These are phyloP conservation scores for Ophiostoma angusticollis DNA, from an alignment of 2,329 filamentous ascomycete genomes.

Conservation along the genomic window DNA sequence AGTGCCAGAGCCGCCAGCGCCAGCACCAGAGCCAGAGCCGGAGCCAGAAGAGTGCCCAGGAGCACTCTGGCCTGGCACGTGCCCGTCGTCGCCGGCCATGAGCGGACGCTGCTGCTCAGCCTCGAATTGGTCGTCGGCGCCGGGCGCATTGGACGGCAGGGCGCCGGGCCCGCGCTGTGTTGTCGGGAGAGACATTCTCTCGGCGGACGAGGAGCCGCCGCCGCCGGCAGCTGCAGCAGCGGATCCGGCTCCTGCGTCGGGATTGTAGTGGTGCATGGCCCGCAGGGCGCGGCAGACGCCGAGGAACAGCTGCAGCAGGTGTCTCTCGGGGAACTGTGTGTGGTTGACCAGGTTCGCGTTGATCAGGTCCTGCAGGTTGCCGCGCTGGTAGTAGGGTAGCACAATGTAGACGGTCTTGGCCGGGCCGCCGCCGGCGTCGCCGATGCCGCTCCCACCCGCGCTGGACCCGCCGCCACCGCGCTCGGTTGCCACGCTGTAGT, in stretches of 20 bases:
- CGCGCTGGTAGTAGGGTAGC: constrained; percentile 85
- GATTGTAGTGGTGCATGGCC: constrained; percentile 89
- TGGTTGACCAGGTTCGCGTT: constrained; percentile 98
- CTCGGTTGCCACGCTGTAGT: constrained; percentile 71
- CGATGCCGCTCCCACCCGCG: constrained; percentile 38
- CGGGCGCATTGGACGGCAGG: constrained; percentile 30
- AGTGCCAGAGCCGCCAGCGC: constrained; percentile 31
- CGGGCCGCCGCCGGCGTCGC: constrained; percentile 35
- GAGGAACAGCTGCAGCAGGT: constrained; percentile 79
- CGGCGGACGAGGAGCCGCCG: constrained; percentile 18
- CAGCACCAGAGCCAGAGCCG: no score
- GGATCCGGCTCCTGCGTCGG: constrained; percentile 31
- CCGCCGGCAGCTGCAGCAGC: constrained; percentile 1
- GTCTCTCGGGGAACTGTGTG: constrained; percentile 73
- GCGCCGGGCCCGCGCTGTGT: constrained; percentile 20
- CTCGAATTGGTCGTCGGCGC: constrained; percentile 50
- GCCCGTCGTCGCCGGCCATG: constrained; percentile 60
- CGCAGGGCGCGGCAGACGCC: constrained; percentile 81
- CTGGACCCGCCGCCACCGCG: constrained; percentile 36
- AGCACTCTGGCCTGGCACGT: no score
- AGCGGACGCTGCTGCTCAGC: constrained; percentile 66
- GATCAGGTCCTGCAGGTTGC: constrained; percentile 95
- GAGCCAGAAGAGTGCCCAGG: no score
- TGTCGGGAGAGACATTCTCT: constrained; percentile 39
- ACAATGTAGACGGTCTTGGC: constrained; percentile 95